Evolutionary conservation across 2,329 filamentous ascomycete species (phyloP), one percentile per base, ranked within the genome.

Genomic region (Pyrenochaeta sp.): DNA sequence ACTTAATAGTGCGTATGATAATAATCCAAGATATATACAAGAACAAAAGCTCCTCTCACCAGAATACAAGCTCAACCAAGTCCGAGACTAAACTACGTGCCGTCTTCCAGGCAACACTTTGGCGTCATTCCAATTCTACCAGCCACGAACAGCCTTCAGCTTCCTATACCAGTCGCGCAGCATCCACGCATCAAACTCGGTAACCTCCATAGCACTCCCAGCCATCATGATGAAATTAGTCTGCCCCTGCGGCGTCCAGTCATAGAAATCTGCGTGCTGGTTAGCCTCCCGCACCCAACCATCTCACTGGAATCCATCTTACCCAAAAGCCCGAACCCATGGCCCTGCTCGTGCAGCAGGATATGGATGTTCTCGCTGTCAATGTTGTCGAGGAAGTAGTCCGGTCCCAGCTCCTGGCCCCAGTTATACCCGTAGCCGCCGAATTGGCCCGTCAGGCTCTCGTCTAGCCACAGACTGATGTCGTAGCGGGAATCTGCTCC

Each of bases 121-220:
- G n/a, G n/a, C n/a, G n/a, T n/a, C n/a, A n/a, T n/a, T n/a, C n/a
- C n/a, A n/a, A n/a, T n/a, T n/a, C 18, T 55, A 60, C 52, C 54
- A 57, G 7, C 44, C 41, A 18, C 50, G 50, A 9, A 22, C 41
- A 0, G 41, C 52, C 48, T 63, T 63, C 36, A 70, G 48, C 43
- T 69, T 64, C 46, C 61, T 63, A 72, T 73, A 78, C 73, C 75
- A 78, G 55, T 78, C 73, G 1, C 74, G 60, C 39, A 74, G 44
- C 75, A 78, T 78, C 76, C 76, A 78, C 15, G 72, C 74, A 26
- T 78, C 75, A 22, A 78, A 78, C 24, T 78, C 75, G 3, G 75
- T 78, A 11, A 78, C 61, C 27, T 66, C 51, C 22, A 58, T 60
- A 2, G 75, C 65, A 28, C 69, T 71, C 4, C 76, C 76, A 35